These are phyloP conservation scores for Schizosaccharomyces lindneri DNA, from an alignment of 805 yeast genomes.

Conservation along the genomic window DNA sequence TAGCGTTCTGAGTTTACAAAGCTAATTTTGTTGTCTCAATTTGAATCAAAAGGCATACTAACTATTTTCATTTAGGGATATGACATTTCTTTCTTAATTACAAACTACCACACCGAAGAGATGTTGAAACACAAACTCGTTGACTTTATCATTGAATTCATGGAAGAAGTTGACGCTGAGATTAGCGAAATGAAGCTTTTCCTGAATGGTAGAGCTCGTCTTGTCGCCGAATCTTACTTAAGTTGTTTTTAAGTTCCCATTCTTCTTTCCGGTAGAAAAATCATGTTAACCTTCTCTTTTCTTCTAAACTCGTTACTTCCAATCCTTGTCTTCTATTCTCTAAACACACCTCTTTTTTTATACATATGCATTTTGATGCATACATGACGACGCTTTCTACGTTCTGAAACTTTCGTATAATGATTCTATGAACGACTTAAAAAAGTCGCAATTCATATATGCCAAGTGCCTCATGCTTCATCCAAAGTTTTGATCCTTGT, in stretches of 20 bases:
- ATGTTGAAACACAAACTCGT: constrained; percentile 89
- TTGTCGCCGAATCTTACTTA: constrained; percentile 46
- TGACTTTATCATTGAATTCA: constrained; percentile 89
- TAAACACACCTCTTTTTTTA: too few species aligned
- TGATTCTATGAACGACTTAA: too few species aligned
- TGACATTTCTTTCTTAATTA: constrained; percentile 77
- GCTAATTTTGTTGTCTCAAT: background rate
- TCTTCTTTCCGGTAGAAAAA: too few species aligned
- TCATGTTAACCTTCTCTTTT: too few species aligned
- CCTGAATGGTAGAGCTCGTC: constrained; percentile 90
- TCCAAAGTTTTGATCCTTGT: too few species aligned
- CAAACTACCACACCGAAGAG: constrained; percentile 83
- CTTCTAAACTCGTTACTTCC: too few species aligned
- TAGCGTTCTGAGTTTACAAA: background rate
- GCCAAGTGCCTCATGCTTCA: too few species aligned
- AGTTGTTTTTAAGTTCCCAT: background rate
- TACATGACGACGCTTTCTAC: too few species aligned
- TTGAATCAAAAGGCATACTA: background rate
- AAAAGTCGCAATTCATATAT: too few species aligned
- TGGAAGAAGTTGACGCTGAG: constrained; percentile 98
- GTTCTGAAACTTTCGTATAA: too few species aligned
- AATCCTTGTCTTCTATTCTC: too few species aligned
- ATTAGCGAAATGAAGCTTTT: constrained; percentile 95
- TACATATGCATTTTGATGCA: too few species aligned
- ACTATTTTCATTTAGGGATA: constrained; percentile 25